Conservation (phyloP, 768 basidiomycete species). For the Leccinum subgranulosum region DNA sequence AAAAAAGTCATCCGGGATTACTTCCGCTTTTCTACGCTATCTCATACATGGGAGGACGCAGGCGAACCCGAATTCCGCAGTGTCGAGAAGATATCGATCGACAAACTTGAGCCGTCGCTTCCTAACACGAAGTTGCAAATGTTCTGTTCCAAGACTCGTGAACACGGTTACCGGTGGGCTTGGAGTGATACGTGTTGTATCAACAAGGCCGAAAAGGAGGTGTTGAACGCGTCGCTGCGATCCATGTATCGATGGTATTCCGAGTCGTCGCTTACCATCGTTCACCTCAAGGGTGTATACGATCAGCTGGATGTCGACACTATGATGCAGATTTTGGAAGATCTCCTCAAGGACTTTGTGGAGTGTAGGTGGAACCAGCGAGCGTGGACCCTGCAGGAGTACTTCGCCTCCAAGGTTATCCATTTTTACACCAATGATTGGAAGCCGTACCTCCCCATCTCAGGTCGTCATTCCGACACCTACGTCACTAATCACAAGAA, state of each 20-base stretch:
- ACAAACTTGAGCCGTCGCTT: constrained; percentile 6
- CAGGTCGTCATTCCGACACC: neutral
- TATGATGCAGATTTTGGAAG: no score
- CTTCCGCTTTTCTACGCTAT: constrained; percentile 21
- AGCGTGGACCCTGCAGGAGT: constrained; percentile 25
- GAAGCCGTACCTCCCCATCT: constrained; percentile 18
- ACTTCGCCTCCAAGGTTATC: constrained; percentile 22
- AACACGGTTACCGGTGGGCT: constrained; percentile 19
- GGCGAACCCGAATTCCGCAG: constrained; percentile 17
- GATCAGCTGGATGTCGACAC: no score
- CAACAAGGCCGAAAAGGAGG: neutral
- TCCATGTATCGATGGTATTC: constrained; percentile 31
- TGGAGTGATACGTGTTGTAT: constrained; percentile 13
- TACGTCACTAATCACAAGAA: constrained; percentile 15
- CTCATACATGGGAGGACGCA: constrained; percentile 20
- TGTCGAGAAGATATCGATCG: constrained; percentile 9
- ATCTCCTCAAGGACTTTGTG: no score
- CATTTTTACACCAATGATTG: constrained; percentile 23
- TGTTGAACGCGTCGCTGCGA: constrained; percentile 20
- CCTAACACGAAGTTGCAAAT: constrained; percentile 11
- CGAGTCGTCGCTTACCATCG: constrained; percentile 22
- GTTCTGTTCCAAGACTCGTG: constrained; percentile 14
- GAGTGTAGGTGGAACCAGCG: constrained; percentile 21
- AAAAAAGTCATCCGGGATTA: constrained; percentile 5
- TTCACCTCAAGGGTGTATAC: constrained; percentile 18